Evolutionary conservation across 164 flowering plant genomes (phyloP).

Genomic region (Saururus chinensis): DNA sequence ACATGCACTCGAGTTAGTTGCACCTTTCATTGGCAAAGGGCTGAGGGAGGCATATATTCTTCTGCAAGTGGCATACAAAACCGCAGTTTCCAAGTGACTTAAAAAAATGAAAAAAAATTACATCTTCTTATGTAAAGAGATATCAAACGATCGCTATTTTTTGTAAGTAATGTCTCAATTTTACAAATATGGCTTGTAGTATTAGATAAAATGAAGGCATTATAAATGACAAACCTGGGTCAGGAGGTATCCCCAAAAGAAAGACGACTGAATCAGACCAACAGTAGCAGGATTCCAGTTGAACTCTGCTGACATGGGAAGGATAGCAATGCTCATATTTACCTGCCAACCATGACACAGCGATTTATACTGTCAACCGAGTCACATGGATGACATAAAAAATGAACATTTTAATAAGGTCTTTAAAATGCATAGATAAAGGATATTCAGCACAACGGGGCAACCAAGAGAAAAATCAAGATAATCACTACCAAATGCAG

Average conservation of each 20-base stretch:
- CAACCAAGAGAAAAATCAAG: background rate
- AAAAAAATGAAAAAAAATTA: too few species aligned
- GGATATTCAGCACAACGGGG: background rate
- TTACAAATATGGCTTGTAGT: too few species aligned
- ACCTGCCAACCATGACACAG: constrained; percentile 41
- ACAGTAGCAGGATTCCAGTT: constrained; percentile 84
- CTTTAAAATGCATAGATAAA: too few species aligned
- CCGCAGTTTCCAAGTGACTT: too few species aligned
- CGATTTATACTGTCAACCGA: background rate
- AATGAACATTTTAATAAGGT: background rate
- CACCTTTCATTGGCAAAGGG: too few species aligned
- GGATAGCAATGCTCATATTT: constrained; percentile 98
- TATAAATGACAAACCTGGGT: constrained; percentile 54
- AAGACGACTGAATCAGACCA: constrained; percentile 94
- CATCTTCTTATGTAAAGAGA: too few species aligned
- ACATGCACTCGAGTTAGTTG: too few species aligned
- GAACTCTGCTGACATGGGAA: constrained; percentile 89
- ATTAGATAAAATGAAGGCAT: background rate
- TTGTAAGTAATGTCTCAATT: too few species aligned
- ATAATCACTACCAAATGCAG: background rate
- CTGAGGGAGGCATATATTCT: too few species aligned
- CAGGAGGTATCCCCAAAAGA: constrained; percentile 97
- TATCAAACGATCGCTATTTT: too few species aligned
- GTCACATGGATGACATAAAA: background rate
- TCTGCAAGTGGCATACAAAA: too few species aligned